Evolutionary conservation across 495 filamentous ascomycete species (phyloP).

Genomic region (Tuber indicum): DNA sequence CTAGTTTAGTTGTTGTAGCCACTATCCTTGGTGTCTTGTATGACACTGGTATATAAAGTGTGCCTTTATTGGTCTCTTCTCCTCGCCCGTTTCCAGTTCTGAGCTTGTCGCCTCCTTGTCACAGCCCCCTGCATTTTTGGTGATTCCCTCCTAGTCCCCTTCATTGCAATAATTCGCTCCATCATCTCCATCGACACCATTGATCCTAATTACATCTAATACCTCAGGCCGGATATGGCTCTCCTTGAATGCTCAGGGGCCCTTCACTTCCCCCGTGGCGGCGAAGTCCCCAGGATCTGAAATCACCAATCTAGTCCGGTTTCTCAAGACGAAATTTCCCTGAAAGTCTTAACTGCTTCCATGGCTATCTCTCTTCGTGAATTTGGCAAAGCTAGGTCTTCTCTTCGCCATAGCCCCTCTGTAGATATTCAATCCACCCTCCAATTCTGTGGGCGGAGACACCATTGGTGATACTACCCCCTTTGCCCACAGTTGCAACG

Average conservation of each 20-base stretch:
- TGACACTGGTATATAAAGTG: no score
- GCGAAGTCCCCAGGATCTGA: constrained; percentile 56
- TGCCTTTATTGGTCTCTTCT: no score
- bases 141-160: no score
- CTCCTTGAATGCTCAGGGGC: constrained; percentile 23
- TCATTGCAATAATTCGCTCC: no score
- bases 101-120: no score
- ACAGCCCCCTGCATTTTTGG: no score
- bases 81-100: no score
- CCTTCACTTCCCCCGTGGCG: constrained; percentile 26
- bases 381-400: constrained; percentile 7
- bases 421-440: constrained; percentile 19
- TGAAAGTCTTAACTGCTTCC: constrained; percentile 13
- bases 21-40: no score
- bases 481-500: constrained; percentile 63
- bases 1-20: no score
- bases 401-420: constrained; percentile 21
- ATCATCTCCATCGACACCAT: no score
- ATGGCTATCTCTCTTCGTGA: constrained; percentile 18
- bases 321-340: constrained; percentile 30
- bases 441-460: constrained; percentile 29
- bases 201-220: no score
- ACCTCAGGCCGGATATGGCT: not conserved
- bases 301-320: constrained; percentile 47
- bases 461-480: constrained; percentile 45